Conservation (phyloP, 169 alveolate species). For the Sarcocystis neurona region DNA sequence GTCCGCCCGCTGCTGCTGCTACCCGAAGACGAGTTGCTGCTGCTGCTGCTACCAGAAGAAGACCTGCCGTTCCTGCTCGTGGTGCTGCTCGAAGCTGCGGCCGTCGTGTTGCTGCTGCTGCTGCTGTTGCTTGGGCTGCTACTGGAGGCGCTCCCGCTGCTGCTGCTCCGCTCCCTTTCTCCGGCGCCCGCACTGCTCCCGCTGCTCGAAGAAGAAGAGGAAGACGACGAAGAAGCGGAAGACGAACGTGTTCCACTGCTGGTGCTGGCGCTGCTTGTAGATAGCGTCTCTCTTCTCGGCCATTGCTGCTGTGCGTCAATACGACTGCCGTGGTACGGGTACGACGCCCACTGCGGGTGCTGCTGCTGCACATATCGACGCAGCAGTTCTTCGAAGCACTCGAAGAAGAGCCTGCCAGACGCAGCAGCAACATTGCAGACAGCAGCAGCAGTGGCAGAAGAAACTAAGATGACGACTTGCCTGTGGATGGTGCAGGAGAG, state of each 20-base stretch:
- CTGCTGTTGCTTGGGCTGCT: neutral
- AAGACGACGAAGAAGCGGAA: too few species aligned
- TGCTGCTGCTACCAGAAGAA: too few species aligned
- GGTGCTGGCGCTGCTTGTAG: too few species aligned
- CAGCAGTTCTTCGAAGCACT: conserved; percentile 54
- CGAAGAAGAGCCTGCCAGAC: conserved; percentile 55
- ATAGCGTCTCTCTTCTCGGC: neutral
- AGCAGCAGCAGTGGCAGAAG: too few species aligned
- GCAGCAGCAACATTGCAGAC: neutral
- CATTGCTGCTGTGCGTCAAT: conserved; percentile 29
- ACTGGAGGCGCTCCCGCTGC: conserved; percentile 14
- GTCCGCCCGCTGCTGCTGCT: too few species aligned
- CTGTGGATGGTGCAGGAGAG: too few species aligned
- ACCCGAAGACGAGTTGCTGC: too few species aligned
- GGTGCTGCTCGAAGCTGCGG: neutral
- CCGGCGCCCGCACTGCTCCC: too few species aligned
- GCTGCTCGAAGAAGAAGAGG: too few species aligned
- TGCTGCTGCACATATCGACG: conserved; percentile 49
- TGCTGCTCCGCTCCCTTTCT: neutral
- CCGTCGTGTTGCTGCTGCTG: neutral
- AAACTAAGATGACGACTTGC: too few species aligned
- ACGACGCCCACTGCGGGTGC: conserved; percentile 61
- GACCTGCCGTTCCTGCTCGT: neutral
- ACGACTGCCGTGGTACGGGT: conserved; percentile 58
- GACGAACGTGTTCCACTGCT: too few species aligned